Percentiles rank a stretch among this genome's conserved stretches.
These are phyloP conservation scores for Malassezia dermatis DNA, from an alignment of 1,284 basidiomycete species.

Conservation along the genomic window DNA sequence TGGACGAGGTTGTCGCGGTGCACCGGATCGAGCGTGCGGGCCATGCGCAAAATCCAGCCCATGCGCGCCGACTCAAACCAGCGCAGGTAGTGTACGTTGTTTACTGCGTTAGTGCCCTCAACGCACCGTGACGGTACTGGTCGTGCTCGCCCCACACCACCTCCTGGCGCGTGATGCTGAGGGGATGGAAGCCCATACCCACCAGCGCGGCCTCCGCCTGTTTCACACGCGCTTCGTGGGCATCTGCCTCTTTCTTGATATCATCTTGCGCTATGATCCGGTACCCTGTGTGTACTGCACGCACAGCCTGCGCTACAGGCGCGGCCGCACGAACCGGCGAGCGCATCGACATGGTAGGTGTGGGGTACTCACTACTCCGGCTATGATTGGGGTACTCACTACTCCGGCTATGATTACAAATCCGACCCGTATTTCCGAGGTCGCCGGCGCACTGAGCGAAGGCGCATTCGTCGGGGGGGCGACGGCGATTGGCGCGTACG, in stretches of 20 bases:
- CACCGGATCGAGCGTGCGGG: constrained; percentile 8
- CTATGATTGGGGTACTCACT: too few species aligned
- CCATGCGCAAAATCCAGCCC: constrained; percentile 19
- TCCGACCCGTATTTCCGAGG: not conserved
- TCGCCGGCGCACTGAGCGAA: constrained; percentile 6
- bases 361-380: not conserved
- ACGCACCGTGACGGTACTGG: constrained; percentile 28
- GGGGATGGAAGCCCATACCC: constrained; percentile 1
- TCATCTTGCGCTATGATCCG: not conserved
- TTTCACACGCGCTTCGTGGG: not conserved
- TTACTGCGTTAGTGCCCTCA: constrained; percentile 16
- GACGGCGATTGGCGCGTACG: not conserved
- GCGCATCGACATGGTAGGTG: not conserved
- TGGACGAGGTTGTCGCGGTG: constrained; percentile 20
- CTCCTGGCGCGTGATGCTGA: constrained; percentile 22
- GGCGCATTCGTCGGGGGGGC: constrained; percentile 1
- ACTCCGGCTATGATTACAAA: not conserved
- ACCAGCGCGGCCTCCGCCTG: constrained; percentile 28
- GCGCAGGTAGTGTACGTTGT: constrained; percentile 38
- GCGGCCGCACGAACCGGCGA: not conserved
- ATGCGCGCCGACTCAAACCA: constrained; percentile 37
- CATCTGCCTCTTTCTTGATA: not conserved
- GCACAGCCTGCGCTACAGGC: not conserved
- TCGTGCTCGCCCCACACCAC: constrained; percentile 33
- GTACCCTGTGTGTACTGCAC: not conserved